Conservation (phyloP, 2,329 filamentous ascomycete species). For the Arthrobotrys iridis region DNA sequence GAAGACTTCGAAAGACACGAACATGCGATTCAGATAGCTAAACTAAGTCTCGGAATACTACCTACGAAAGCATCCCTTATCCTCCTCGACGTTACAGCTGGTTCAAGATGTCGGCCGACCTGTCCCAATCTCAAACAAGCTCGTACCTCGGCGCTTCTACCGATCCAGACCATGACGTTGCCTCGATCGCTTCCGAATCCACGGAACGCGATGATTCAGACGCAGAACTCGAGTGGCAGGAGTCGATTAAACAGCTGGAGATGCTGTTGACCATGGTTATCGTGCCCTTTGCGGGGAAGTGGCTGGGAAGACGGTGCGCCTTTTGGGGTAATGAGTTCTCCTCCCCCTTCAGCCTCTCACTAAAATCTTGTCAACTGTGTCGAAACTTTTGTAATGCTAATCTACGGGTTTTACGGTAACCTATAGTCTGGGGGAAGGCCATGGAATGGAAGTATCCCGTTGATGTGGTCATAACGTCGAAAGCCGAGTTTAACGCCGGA, state of each 20-base stretch:
- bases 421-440: slow-evolving; percentile 57
- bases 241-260: slow-evolving; percentile 91
- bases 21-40: slow-evolving; percentile 11
- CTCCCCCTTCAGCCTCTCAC: not conserved
- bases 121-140: slow-evolving; percentile 40
- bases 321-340: slow-evolving; percentile 61
- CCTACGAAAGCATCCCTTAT: not conserved
- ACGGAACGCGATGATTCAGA: slow-evolving; percentile 72
- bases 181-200: slow-evolving; percentile 32
- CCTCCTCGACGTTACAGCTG: not conserved
- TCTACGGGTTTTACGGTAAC: not conserved
- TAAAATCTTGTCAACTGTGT: not conserved
- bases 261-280: slow-evolving; percentile 92
- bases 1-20: not conserved
- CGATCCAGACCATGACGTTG: slow-evolving; percentile 39
- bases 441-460: slow-evolving; percentile 59
- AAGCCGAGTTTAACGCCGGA: slow-evolving; percentile 29
- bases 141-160: slow-evolving; percentile 40
- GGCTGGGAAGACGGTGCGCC: slow-evolving; percentile 50
- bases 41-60: not conserved
- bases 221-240: slow-evolving; percentile 93
- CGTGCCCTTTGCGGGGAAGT: slow-evolving; percentile 93
- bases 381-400: not conserved
- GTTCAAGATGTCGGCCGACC: slow-evolving; percentile 35
- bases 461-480: slow-evolving; percentile 55